phyloP scores from a whole-genome alignment of 2,329 filamentous ascomycete species.

The Aspergillus proliferans region DNA sequence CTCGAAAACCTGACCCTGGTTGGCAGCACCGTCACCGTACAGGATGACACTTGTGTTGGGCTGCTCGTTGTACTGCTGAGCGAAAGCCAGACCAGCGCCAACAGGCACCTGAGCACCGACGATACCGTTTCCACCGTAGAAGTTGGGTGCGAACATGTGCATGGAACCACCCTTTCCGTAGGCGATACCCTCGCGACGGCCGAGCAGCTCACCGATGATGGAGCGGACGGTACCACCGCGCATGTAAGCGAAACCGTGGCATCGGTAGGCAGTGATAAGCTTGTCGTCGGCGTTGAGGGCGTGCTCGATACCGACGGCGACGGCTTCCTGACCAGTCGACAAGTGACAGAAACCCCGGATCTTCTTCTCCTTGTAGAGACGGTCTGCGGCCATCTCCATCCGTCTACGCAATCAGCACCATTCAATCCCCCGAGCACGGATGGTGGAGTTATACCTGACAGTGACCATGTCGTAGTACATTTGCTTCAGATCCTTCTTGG shows the following conservation, averaged over 20 bases:
- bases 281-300: slow-evolving; percentile 88
- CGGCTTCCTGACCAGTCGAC: slow-evolving; percentile 95
- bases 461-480: slow-evolving; percentile 99
- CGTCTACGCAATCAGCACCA: slow-evolving; percentile 53
- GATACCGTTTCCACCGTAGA: slow-evolving; percentile 98
- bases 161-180: slow-evolving; percentile 99
- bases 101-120: slow-evolving; percentile 98
- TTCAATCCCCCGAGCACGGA: slow-evolving; percentile 20
- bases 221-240: slow-evolving; percentile 82
- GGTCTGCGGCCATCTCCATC: slow-evolving; percentile 99
- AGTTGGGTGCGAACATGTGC: slow-evolving; percentile 99
- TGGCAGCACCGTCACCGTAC: slow-evolving; percentile 96
- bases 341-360: slow-evolving; percentile 99
- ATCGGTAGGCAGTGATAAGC: slow-evolving; percentile 95
- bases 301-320: slow-evolving; percentile 94
- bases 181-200: slow-evolving; percentile 90
- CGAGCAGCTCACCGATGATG: slow-evolving; percentile 93
- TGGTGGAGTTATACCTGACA: slow-evolving; percentile 59
- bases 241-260: slow-evolving; percentile 98
- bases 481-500: slow-evolving; percentile 96
- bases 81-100: slow-evolving; percentile 91
- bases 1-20: slow-evolving; percentile 99
- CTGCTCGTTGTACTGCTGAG: slow-evolving; percentile 85
- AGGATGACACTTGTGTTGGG: slow-evolving; percentile 82
- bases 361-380: slow-evolving; percentile 99